Conservation (phyloP, 164 flowering plant species). For the Echeveria elegans region DNA sequence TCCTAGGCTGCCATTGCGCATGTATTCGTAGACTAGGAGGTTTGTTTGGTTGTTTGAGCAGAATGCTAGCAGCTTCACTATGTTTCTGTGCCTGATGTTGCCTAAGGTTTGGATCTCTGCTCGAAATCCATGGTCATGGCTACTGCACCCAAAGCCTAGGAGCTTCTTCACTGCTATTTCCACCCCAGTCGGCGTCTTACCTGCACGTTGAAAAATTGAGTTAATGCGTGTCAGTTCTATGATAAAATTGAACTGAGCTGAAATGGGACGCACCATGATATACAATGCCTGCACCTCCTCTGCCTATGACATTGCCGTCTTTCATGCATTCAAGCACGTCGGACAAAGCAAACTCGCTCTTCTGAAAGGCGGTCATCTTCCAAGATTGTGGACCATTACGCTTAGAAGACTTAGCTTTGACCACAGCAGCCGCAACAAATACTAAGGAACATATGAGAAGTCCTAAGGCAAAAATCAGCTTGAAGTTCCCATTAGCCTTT, state of each 20-base stretch:
- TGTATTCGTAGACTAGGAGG: conserved; percentile 68
- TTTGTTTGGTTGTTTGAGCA: conserved; percentile 68
- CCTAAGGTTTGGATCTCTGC: conserved; percentile 88
- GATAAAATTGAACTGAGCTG: background rate
- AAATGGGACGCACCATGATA: conserved; percentile 36
- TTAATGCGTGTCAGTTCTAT: background rate
- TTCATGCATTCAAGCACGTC: conserved; percentile 77
- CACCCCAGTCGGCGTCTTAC: conserved; percentile 55
- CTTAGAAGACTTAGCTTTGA: conserved; percentile 54
- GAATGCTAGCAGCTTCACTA: conserved; percentile 69
- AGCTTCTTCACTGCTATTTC: conserved; percentile 79
- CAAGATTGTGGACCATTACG: conserved; percentile 34
- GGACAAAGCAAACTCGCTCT: conserved; percentile 45
- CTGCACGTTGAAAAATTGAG: background rate
- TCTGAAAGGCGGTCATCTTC: conserved; percentile 80
- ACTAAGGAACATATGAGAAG: conserved; percentile 61
- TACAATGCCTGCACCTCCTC: conserved; percentile 90
- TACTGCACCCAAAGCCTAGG: conserved; percentile 39
- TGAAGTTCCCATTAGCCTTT: conserved; percentile 36
- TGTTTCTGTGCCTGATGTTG: conserved; percentile 79
- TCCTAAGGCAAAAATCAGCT: conserved; percentile 65
- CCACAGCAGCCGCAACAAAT: conserved; percentile 51
- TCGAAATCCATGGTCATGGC: conserved; percentile 69
- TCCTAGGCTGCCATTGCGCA: conserved; percentile 73
- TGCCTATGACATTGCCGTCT: conserved; percentile 75